A percentile compares a stretch with the other conserved stretches of the same genome.
These are phyloP conservation scores for Monilinia aucupariae DNA, from an alignment of 2,329 filamentous ascomycete species.

Conservation along the genomic window DNA sequence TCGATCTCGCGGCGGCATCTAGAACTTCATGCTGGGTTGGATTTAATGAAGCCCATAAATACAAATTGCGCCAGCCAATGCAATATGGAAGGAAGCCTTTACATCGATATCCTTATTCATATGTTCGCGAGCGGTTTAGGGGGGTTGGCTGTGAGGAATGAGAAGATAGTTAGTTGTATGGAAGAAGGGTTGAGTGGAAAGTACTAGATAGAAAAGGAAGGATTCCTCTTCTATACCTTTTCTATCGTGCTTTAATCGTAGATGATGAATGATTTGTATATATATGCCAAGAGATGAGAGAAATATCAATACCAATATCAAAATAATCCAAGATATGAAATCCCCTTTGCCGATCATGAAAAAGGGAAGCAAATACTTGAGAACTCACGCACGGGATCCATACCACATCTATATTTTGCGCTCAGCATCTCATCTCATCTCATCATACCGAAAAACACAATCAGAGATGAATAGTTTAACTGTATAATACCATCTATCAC, in stretches of 20 bases:
- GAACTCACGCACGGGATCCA: background rate
- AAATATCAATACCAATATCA: background rate
- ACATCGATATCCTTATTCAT: too few relatives aligned
- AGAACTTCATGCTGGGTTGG: too few relatives aligned
- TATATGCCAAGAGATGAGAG: background rate
- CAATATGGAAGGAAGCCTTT: too few relatives aligned
- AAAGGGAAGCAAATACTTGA: background rate
- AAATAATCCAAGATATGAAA: too few relatives aligned
- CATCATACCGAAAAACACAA: background rate
- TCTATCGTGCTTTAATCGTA: background rate
- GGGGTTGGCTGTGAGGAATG: background rate
- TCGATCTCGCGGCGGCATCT: background rate
- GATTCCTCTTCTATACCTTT: too few relatives aligned
- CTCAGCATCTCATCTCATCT: background rate
- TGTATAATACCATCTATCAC: slow-evolving; percentile 3
- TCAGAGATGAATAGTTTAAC: background rate
- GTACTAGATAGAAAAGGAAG: too few relatives aligned
- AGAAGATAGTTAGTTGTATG: too few relatives aligned
- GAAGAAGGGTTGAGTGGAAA: too few relatives aligned
- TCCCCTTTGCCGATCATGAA: too few relatives aligned
- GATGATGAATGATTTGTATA: background rate
- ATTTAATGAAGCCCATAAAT: background rate
- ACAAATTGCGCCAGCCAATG: background rate
- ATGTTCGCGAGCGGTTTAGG: background rate
- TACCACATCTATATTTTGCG: too few relatives aligned